These are phyloP conservation scores for Actinomortierella ambigua DNA, from an alignment of 371 early-diverging fungal genomes.

Conservation along the genomic window DNA sequence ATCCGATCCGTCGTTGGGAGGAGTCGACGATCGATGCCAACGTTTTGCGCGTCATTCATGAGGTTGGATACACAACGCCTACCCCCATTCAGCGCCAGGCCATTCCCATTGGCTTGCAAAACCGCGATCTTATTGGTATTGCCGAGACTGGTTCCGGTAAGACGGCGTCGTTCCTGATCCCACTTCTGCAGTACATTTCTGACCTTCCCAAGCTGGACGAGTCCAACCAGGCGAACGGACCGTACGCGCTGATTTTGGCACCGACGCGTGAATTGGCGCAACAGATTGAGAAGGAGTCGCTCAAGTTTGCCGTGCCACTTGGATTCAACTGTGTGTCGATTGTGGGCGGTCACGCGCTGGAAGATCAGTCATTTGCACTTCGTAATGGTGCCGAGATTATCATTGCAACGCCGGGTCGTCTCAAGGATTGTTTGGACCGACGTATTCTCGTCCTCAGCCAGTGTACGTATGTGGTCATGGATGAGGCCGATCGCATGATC, in stretches of 20 bases:
- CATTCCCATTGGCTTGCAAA: constrained; percentile 92
- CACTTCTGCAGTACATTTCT: constrained; percentile 90
- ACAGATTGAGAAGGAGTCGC: constrained; percentile 91
- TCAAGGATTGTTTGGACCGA: constrained; percentile 87
- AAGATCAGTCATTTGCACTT: constrained; percentile 84
- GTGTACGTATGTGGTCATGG: constrained; percentile 94
- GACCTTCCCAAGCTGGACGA: constrained; percentile 77
- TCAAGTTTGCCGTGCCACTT: constrained; percentile 84
- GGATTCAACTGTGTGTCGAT: constrained; percentile 88
- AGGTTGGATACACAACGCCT: constrained; percentile 91
- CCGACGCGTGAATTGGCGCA: constrained; percentile 97
- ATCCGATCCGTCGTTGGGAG: constrained; percentile 91
- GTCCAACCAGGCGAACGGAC: constrained; percentile 82
- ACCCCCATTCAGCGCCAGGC: constrained; percentile 99
- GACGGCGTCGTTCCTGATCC: constrained; percentile 97
- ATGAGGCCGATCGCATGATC: constrained; percentile 98
- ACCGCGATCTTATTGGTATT: constrained; percentile 96
- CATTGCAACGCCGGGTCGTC: constrained; percentile 97
- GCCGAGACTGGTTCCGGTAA: constrained; percentile 99
- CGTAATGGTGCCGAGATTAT: constrained; percentile 92
- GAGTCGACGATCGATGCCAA: constrained; percentile 78
- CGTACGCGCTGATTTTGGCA: constrained; percentile 92
- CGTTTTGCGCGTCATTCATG: constrained; percentile 72
- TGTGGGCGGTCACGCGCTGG: constrained; percentile 92
- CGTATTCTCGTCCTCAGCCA: constrained; percentile 84